Conservation (phyloP, 2,329 filamentous ascomycete species). For the Thermomyces lanuginosus region DNA sequence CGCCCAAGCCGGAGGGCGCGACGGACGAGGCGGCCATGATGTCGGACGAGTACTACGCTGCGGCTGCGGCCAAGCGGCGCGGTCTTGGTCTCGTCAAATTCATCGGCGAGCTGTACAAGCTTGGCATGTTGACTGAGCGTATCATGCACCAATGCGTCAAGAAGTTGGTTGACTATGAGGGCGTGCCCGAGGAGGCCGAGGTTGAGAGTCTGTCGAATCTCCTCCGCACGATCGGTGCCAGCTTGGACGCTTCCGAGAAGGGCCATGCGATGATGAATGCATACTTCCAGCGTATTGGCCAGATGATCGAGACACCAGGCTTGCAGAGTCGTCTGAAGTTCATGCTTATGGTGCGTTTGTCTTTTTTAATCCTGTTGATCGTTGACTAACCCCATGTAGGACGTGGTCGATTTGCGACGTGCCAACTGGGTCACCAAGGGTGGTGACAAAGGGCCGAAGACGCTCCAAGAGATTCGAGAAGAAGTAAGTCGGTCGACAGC, state of each 20-base stretch:
- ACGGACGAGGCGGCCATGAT: conserved; percentile 62
- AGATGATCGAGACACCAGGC: conserved; percentile 62
- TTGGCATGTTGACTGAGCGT: conserved; percentile 93
- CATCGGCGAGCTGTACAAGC: conserved; percentile 97
- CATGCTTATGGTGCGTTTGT: conserved; percentile 59
- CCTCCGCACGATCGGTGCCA: conserved; percentile 75
- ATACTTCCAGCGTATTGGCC: conserved; percentile 80
- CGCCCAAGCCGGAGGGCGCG: conserved; percentile 57
- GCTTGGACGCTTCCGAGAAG: conserved; percentile 70
- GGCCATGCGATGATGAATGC: conserved; percentile 75
- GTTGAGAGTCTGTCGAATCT: conserved; percentile 92
- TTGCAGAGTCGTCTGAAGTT: conserved; percentile 80
- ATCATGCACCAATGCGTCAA: conserved; percentile 99
- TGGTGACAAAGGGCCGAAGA: conserved; percentile 87
- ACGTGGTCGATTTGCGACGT: conserved; percentile 70
- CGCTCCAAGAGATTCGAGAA: conserved; percentile 76
- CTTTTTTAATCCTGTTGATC: background rate
- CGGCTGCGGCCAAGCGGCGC: conserved; percentile 85
- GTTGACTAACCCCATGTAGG: conserved; percentile 25
- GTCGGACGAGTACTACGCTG: conserved; percentile 91
- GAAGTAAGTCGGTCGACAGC: conserved; percentile 39
- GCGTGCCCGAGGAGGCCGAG: conserved; percentile 83
- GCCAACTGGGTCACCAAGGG: conserved; percentile 75
- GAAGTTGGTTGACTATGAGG: conserved; percentile 90
- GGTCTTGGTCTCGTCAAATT: conserved; percentile 97